Evolutionary conservation across 202 grass and related monocot genomes (phyloP).

Genomic region (Zoysia matrella): DNA sequence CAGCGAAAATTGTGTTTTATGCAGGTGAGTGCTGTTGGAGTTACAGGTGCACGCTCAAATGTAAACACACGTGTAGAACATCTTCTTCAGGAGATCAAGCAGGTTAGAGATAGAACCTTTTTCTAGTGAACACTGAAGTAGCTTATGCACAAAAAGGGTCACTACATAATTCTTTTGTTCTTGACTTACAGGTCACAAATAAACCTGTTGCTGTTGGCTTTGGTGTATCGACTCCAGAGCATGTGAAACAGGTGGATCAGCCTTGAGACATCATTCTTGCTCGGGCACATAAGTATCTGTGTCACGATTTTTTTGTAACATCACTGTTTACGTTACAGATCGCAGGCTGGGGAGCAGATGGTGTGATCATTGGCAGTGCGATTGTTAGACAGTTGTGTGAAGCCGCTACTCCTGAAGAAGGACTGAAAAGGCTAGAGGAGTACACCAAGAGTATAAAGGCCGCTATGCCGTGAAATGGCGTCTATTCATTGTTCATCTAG

Average conservation of each 20-base stretch:
- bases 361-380: conserved; percentile 90
- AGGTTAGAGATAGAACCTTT: not conserved
- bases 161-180: not conserved
- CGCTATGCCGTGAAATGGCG: conserved; percentile 58
- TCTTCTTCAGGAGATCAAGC: conserved; percentile 52
- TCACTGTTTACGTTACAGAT: conserved; percentile 33
- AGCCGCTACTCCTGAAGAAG: conserved; percentile 73
- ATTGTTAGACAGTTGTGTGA: conserved; percentile 80
- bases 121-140: conserved; percentile 9
- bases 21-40: conserved; percentile 66
- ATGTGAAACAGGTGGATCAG: conserved; percentile 59
- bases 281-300: not conserved
- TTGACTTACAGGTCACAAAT: conserved; percentile 41
- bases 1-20: not conserved
- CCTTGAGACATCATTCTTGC: not conserved
- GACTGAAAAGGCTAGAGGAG: conserved; percentile 72
- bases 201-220: conserved; percentile 71
- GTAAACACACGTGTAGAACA: conserved; percentile 54
- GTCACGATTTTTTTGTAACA: conserved; percentile 6
- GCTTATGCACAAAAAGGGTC: not conserved
- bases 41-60: conserved; percentile 62
- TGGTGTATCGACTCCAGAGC: conserved; percentile 67
- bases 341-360: conserved; percentile 81
- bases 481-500: not conserved
- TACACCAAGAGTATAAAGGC: conserved; percentile 75